Conservation (phyloP, 352 stramenopile species). For the Globisporangium paroecandrum region DNA sequence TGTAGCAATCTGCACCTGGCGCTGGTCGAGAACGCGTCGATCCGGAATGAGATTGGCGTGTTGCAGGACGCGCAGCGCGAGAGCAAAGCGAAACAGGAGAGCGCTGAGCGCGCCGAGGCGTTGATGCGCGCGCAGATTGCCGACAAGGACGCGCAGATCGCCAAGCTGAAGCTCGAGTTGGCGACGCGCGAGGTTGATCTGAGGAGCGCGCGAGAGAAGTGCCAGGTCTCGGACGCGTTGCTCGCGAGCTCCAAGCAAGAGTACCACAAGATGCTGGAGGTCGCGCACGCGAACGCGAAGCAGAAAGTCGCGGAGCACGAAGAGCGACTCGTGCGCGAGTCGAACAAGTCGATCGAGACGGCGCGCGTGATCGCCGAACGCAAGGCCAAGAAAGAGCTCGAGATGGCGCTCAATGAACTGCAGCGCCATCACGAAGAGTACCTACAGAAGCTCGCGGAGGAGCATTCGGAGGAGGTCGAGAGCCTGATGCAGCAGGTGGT, state of each 20-base stretch:
- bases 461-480: conserved; percentile 81
- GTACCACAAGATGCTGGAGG: conserved; percentile 42
- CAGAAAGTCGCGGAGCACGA: conserved; percentile 59
- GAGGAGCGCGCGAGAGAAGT: conserved; percentile 29
- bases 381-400: conserved; percentile 49
- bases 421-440: conserved; percentile 71
- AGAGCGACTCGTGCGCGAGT: conserved; percentile 65
- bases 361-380: conserved; percentile 55
- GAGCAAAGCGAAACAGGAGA: conserved; percentile 28
- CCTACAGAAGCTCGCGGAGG: conserved; percentile 73
- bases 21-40: conserved; percentile 70
- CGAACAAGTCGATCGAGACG: conserved; percentile 73
- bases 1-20: conserved; percentile 62
- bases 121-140: conserved; percentile 31
- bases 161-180: conserved; percentile 42
- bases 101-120: conserved; percentile 27
- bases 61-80: conserved; percentile 55
- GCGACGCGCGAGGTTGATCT: conserved; percentile 33
- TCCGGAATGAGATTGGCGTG: conserved; percentile 60
- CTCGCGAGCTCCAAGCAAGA: conserved; percentile 34
- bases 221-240: conserved; percentile 34
- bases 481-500: conserved; percentile 77
- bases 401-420: conserved; percentile 43
- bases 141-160: conserved; percentile 36
- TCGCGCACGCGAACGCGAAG: conserved; percentile 40